These are phyloP conservation scores for Aspergillus wentii DNA, from an alignment of 495 filamentous ascomycete species.

Conservation along the genomic window DNA sequence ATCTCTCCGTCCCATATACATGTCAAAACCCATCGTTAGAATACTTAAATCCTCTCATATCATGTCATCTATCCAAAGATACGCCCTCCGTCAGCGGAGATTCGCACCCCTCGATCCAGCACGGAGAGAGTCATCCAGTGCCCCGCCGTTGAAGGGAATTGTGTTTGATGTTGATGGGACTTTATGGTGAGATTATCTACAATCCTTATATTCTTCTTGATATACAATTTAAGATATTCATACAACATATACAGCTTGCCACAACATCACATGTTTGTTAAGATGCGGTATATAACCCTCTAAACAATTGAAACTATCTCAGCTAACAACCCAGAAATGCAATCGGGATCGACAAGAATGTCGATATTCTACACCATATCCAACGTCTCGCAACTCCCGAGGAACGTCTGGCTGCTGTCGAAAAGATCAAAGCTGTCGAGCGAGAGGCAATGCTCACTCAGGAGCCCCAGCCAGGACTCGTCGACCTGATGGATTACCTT, in stretches of 20 bases:
- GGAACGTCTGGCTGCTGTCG: conserved; percentile 59
- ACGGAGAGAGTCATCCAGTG: conserved; percentile 17
- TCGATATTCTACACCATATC: conserved; percentile 87
- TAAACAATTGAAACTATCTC: no score
- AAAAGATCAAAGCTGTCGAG: conserved; percentile 74
- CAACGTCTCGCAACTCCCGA: conserved; percentile 58
- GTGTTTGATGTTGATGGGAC: conserved; percentile 97
- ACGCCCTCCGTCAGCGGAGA: conserved; percentile 32
- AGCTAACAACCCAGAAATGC: conserved; percentile 38
- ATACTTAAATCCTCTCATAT: conserved; percentile 3
- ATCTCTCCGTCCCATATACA: neutral
- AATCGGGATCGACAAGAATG: conserved; percentile 59
- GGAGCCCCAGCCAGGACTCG: conserved; percentile 73
- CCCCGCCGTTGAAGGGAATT: conserved; percentile 67
- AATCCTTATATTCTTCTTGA: no score
- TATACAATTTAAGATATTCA: conserved; percentile 2
- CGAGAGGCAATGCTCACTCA: conserved; percentile 71
- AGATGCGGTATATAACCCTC: conserved; percentile 61
- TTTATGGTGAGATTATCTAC: conserved; percentile 73
- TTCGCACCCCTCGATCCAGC: conserved; percentile 53
- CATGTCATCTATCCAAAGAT: conserved; percentile 27
- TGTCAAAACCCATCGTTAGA: neutral
- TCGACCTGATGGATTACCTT: conserved; percentile 72
- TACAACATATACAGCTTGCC: conserved; percentile 54
- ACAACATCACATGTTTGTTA: conserved; percentile 89